A percentile compares a stretch with the other conserved stretches of the same genome.
These are phyloP conservation scores for Solanum pinnatisectum DNA, from an alignment of 257 asterid genomes.

Conservation along the genomic window DNA sequence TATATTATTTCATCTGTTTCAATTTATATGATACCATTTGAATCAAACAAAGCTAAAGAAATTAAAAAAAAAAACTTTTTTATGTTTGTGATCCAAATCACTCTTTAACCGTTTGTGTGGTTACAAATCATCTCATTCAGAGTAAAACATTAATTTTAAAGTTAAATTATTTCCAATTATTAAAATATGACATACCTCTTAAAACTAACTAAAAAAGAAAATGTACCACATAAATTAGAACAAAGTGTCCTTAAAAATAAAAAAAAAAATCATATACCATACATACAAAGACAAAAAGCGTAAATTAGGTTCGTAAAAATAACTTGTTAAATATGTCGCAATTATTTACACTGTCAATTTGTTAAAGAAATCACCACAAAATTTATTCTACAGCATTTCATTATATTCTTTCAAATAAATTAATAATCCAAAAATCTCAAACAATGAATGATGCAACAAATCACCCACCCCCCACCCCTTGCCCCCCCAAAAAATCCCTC, in stretches of 20 bases:
- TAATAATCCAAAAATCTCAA: not conserved
- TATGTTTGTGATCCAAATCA: not conserved
- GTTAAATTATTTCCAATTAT: no score
- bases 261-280: not conserved
- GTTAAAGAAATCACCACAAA: not conserved
- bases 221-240: no score
- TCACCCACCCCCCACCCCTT: not conserved
- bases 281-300: not conserved
- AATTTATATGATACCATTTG: no score
- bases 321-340: not conserved
- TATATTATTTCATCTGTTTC: rapidly evolving
- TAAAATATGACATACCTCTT: no score
- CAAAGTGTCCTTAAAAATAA: not conserved
- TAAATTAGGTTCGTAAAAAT: not conserved
- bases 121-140: no score
- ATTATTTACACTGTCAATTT: not conserved
- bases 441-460: not conserved
- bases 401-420: not conserved
- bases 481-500: not conserved
- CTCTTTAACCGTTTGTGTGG: no score
- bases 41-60: no score
- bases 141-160: no score
- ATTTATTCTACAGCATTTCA: not conserved
- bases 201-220: no score
- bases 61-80: rapidly evolving